Base-by-base conservation (phyloP, 2,329 filamentous ascomycete genomes). In the Phoma sp. region DNA sequence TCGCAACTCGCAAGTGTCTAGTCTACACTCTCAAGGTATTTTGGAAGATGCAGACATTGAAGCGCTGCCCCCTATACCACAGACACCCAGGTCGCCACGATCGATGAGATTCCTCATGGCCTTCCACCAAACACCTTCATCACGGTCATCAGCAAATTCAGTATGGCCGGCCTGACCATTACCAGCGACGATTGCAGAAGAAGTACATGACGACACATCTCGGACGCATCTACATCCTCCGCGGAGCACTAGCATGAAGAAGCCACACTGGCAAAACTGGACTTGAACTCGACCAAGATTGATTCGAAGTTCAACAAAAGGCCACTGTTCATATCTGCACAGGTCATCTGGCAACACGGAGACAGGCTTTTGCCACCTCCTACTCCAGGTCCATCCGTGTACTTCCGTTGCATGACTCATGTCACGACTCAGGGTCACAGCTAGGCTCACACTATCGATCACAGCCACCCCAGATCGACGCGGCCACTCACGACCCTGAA, bases 41-140 rank as follows among this genome's bases (percentile, higher is more conserved):
- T 31, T 43, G 3, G 57, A 63, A 4, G 60, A 52, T 1, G 38
- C 36, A 8, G 57, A 64, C 3, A 13, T 61, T 1, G 53, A 58
- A 22, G 67, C 63, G 3, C 52, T 69, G 17, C 68, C 68, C 7
- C 54, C 55, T 6, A 48, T 69, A 31, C 62, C 65, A 6, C 51
- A 22, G 17, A 43, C 56, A 10, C 43, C 52, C 5, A 52, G n/a
- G 21, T 61, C 58, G 9, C 49, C 36, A n/a, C 46, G 25, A 21
- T 57, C 51, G 6, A 43, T 52, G 21, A 46, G 27, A 29, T 52
- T 56, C 6, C 44, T 44, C 19, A 24, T 47, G 17, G 22, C 44
- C 4, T 51, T 45, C 3, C 15, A 51, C 31, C 24, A 38, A 6
- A 22, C 31, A 10, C 43, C 21, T 12, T 51, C 38, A 15, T 47